Conservation (phyloP, 2,329 filamentous ascomycete genomes). For the Westerdykella sp. region DNA sequence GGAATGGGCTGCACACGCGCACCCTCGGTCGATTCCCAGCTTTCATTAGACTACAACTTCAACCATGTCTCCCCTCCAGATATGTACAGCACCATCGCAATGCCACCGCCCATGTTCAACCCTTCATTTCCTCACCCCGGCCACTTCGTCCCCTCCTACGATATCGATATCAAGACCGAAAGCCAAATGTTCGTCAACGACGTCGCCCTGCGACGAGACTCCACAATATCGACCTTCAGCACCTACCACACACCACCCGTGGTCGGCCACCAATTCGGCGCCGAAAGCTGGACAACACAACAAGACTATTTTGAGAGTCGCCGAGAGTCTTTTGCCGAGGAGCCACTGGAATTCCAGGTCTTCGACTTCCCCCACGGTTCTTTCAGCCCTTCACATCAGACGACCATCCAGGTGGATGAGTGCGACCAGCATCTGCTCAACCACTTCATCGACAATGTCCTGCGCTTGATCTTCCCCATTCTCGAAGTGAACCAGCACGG, state of each 20-base stretch:
- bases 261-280: slow-evolving; percentile 59
- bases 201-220: slow-evolving; percentile 76
- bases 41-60: slow-evolving; percentile 59
- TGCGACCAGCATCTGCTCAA: slow-evolving; percentile 79
- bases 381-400: slow-evolving; percentile 57
- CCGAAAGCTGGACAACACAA: slow-evolving; percentile 65
- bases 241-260: slow-evolving; percentile 78
- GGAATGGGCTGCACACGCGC: slow-evolving; percentile 63
- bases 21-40: slow-evolving; percentile 73
- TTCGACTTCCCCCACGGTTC: slow-evolving; percentile 71
- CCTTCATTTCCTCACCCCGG: slow-evolving; percentile 47
- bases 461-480: slow-evolving; percentile 86
- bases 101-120: slow-evolving; percentile 48
- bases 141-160: slow-evolving; percentile 67
- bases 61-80: slow-evolving; percentile 53
- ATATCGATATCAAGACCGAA: slow-evolving; percentile 94
- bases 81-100: slow-evolving; percentile 54
- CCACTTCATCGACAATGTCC: slow-evolving; percentile 82
- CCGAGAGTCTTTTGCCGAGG: slow-evolving; percentile 57
- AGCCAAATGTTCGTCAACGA: slow-evolving; percentile 91
- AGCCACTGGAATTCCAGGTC: slow-evolving; percentile 63
- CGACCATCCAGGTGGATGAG: slow-evolving; percentile 78
- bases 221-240: slow-evolving; percentile 85
- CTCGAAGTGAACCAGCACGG: slow-evolving; percentile 85
- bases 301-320: slow-evolving; percentile 63